These are phyloP conservation scores for Bothriochloa decipiens DNA, from an alignment of 176 grass and related monocot species.

Conservation along the genomic window DNA sequence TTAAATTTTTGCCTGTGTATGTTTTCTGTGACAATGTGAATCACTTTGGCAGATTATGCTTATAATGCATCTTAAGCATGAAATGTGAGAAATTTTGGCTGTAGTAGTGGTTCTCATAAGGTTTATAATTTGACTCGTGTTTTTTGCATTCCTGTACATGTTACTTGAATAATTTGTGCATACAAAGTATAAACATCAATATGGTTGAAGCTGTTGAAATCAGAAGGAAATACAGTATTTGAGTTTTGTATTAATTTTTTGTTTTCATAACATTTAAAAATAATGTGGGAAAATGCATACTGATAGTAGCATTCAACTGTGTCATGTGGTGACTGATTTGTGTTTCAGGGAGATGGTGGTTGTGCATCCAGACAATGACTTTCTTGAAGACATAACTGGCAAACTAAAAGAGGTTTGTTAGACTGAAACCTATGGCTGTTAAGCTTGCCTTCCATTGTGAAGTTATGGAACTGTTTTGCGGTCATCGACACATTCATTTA, in stretches of 20 bases:
- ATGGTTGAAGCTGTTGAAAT: slow-evolving; percentile 28
- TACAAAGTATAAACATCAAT: not conserved
- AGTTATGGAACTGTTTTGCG: slow-evolving; percentile 27
- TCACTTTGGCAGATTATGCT: not conserved
- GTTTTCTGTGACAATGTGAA: not conserved
- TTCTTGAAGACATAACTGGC: slow-evolving; percentile 93
- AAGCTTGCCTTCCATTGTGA: slow-evolving; percentile 1
- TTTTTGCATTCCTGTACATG: slow-evolving; percentile 4
- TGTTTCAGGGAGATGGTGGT: slow-evolving; percentile 92
- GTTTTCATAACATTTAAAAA: slow-evolving; percentile 11
- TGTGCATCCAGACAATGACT: slow-evolving; percentile 89
- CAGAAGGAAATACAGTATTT: not conserved
- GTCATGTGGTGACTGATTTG: slow-evolving; percentile 29
- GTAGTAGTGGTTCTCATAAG: slow-evolving; percentile 14
- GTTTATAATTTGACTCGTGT: not conserved
- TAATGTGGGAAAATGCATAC: not conserved
- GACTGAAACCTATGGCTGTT: not conserved
- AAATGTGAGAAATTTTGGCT: slow-evolving; percentile 13
- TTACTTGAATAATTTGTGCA: not conserved
- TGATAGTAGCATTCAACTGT: slow-evolving; percentile 41
- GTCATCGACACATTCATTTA: not conserved
- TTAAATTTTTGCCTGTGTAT: not conserved
- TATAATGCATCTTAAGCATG: not conserved
- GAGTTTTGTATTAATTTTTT: not conserved
- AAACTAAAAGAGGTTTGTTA: slow-evolving; percentile 88